A percentile compares a stretch with the other conserved stretches of the same genome.
Evolutionary conservation across 1,284 basidiomycete genomes (phyloP).

Genomic region (Cryptococcus jaspeensis): DNA sequence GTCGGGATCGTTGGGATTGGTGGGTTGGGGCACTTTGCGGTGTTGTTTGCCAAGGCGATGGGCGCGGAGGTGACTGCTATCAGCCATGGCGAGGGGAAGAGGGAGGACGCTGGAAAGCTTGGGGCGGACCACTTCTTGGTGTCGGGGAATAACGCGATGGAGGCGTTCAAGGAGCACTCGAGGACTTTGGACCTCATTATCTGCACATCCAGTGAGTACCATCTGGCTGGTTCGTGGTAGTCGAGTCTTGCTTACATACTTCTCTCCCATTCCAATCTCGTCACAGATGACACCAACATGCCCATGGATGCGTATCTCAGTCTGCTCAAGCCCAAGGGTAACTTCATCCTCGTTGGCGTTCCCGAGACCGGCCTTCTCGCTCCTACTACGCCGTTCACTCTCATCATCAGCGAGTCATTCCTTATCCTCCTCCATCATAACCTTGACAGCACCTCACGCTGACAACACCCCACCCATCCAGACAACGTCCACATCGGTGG

Average conservation of each 20-base stretch:
- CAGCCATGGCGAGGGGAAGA: constrained; percentile 60
- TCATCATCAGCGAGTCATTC: constrained; percentile 29
- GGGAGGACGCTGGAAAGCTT: constrained; percentile 61
- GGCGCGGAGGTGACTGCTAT: constrained; percentile 63
- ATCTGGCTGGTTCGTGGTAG: no score
- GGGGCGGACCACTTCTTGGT: constrained; percentile 58
- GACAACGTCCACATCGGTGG: constrained; percentile 45
- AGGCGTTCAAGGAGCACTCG: constrained; percentile 48
- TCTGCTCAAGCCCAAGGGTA: constrained; percentile 50
- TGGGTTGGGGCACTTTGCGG: constrained; percentile 59
- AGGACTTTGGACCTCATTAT: constrained; percentile 62
- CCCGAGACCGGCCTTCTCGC: constrained; percentile 37
- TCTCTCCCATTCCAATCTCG: no score
- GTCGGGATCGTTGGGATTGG: constrained; percentile 67
- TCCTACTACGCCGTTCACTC: constrained; percentile 29
- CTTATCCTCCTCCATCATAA: no score
- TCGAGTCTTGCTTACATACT: no score
- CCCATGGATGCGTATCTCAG: constrained; percentile 47
- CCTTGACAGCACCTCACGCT: not conserved
- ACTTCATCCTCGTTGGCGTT: constrained; percentile 50
- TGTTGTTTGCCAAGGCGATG: constrained; percentile 60
- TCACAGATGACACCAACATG: constrained; percentile 42
- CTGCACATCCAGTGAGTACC: constrained; percentile 53
- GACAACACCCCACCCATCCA: not conserved
- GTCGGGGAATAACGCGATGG: constrained; percentile 52